These are phyloP conservation scores for Rubus idaeus DNA, from an alignment of 306 rosid genomes.

Conservation along the genomic window DNA sequence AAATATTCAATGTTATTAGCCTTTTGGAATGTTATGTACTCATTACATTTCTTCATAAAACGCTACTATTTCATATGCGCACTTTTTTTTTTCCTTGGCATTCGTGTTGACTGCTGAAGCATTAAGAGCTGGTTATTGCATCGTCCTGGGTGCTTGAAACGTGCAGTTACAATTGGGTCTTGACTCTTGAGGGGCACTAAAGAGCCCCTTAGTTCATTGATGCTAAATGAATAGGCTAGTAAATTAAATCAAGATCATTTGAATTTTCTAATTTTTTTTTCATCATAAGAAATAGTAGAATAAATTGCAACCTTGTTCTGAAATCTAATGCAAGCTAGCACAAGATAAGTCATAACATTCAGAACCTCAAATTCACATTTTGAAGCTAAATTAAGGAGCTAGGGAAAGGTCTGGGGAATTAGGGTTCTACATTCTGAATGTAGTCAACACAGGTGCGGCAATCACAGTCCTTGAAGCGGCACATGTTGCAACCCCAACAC, in stretches of 20 bases:
- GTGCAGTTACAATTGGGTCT: not conserved
- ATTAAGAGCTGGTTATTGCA: not conserved
- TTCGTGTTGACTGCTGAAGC: not conserved
- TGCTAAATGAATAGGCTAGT: no score
- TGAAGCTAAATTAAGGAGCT: not conserved
- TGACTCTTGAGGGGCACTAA: not conserved
- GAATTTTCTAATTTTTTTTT: not conserved
- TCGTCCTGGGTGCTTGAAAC: not conserved
- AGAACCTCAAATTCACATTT: not conserved
- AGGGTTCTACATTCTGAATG: slow-evolving; percentile 38
- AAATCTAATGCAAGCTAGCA: no score
- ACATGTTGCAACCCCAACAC: slow-evolving; percentile 49
- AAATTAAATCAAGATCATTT: no score
- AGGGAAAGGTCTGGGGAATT: not conserved
- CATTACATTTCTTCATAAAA: no score
- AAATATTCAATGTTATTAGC: not conserved
- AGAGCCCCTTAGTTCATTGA: no score
- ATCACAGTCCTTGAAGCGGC: slow-evolving; percentile 51
- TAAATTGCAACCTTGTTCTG: not conserved
- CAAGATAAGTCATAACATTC: not conserved
- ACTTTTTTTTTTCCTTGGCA: no score
- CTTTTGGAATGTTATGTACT: not conserved
- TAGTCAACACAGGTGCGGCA: slow-evolving; percentile 50
- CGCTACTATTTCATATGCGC: no score
- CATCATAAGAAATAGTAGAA: not conserved